A percentile compares a stretch with the other conserved stretches of the same genome.
phyloP scores from a whole-genome alignment of 768 basidiomycete genomes.

The Suillus variegatus region DNA sequence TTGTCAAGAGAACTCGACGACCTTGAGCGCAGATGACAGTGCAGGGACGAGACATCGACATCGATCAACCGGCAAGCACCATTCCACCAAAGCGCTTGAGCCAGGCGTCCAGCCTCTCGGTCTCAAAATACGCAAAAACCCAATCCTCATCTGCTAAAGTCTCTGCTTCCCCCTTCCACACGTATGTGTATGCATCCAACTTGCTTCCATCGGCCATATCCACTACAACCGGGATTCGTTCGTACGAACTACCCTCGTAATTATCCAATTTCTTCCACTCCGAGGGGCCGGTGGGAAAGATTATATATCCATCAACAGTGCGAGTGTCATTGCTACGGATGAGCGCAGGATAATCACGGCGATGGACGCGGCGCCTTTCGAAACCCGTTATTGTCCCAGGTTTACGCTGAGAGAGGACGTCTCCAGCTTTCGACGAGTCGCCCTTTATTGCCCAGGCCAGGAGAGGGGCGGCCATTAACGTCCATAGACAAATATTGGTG shows the following conservation, averaged over 20 bases:
- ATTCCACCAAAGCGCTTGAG: neutral
- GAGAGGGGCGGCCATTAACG: neutral
- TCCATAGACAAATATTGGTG: neutral
- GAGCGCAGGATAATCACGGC: neutral
- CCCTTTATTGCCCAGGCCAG: slow-evolving; percentile 1
- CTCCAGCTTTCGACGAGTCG: neutral
- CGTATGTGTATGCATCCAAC: neutral
- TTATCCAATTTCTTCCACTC: neutral
- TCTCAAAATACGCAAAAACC: neutral
- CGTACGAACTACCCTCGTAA: neutral
- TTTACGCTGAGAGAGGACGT: neutral
- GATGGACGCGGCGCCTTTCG: neutral
- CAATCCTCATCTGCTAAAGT: neutral
- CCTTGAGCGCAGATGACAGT: too few relatives aligned
- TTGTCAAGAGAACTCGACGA: neutral
- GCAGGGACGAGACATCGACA: neutral
- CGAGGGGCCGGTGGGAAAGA: neutral
- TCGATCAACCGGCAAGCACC: neutral
- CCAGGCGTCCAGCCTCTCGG: neutral
- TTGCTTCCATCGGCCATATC: neutral
- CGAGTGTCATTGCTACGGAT: neutral
- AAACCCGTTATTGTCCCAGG: neutral
- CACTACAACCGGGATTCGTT: neutral
- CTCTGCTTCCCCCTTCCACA: neutral
- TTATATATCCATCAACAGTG: neutral